Evolutionary conservation across 2,329 filamentous ascomycete genomes (phyloP).

Genomic region (Aspergillus ochraceus): DNA sequence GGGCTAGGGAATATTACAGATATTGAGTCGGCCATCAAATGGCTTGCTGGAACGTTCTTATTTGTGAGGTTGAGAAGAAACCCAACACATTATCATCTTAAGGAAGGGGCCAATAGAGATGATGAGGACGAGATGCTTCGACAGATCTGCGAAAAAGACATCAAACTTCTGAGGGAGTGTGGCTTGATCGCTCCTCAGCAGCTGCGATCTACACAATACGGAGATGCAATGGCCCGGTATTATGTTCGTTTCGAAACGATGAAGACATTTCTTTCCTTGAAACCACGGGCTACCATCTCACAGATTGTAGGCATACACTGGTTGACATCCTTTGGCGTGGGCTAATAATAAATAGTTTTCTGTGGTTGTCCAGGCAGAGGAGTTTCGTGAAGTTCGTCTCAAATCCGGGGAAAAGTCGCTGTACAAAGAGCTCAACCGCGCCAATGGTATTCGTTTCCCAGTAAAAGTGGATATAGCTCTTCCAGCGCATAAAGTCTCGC

Average conservation of each 20-base stretch:
- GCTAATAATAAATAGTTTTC: constrained; percentile 55
- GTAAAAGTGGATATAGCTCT: constrained; percentile 67
- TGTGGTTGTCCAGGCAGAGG: constrained; percentile 64
- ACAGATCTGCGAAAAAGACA: constrained; percentile 68
- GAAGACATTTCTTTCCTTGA: constrained; percentile 66
- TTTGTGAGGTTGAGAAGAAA: constrained; percentile 72
- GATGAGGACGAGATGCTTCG: constrained; percentile 65
- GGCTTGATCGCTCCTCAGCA: constrained; percentile 55
- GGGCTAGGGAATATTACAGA: constrained; percentile 71
- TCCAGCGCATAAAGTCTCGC: constrained; percentile 71
- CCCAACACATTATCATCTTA: constrained; percentile 68
- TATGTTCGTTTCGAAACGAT: constrained; percentile 80
- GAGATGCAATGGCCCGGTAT: constrained; percentile 79
- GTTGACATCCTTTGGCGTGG: background rate
- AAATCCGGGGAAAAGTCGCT: constrained; percentile 67
- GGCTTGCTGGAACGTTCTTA: constrained; percentile 77
- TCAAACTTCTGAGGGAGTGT: constrained; percentile 62
- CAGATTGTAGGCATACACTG: constrained; percentile 60
- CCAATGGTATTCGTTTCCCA: constrained; percentile 66
- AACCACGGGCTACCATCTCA: constrained; percentile 60
- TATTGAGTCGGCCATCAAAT: constrained; percentile 65
- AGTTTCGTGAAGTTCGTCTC: constrained; percentile 72
- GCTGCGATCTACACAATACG: constrained; percentile 69
- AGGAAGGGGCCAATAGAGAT: constrained; percentile 50
- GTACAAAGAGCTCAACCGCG: constrained; percentile 72